Evolutionary conservation across 495 filamentous ascomycete species (phyloP).

Genomic region (Aspergillus nanangensis): DNA sequence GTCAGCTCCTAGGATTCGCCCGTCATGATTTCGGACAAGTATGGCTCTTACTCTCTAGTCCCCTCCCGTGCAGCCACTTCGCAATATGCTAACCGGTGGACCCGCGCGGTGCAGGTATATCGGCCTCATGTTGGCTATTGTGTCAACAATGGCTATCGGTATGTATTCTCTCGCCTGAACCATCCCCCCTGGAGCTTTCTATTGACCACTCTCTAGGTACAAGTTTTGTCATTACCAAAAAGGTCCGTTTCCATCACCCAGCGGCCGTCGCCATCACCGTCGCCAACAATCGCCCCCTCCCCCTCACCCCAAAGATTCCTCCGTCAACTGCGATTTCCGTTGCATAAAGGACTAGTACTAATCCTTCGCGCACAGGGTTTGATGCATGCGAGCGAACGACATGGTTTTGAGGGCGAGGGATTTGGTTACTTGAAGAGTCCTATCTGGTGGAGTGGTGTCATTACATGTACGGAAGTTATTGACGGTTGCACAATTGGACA

Average conservation of each 20-base stretch:
- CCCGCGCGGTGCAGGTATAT: slow-evolving; percentile 65
- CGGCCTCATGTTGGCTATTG: slow-evolving; percentile 82
- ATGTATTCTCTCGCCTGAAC: slow-evolving; percentile 28
- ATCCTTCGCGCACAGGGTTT: slow-evolving; percentile 59
- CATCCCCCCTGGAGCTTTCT: slow-evolving; percentile 1
- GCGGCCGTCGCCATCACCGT: too few relatives aligned
- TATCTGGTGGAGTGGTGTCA: slow-evolving; percentile 91
- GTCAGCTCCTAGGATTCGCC: slow-evolving; percentile 36
- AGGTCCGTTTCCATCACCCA: slow-evolving; percentile 48
- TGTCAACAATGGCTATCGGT: slow-evolving; percentile 92
- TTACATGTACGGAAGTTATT: slow-evolving; percentile 60
- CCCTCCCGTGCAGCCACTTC: slow-evolving; percentile 6
- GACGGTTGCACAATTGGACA: not conserved
- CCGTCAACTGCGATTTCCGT: not conserved
- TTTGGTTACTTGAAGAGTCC: slow-evolving; percentile 90
- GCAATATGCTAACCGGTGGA: slow-evolving; percentile 28
- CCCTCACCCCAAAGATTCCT: slow-evolving; percentile 1
- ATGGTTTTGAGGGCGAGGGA: slow-evolving; percentile 96
- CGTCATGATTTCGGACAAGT: slow-evolving; percentile 86
- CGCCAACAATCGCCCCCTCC: slow-evolving; percentile 8
- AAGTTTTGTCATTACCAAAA: slow-evolving; percentile 93
- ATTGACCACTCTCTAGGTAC: slow-evolving; percentile 52
- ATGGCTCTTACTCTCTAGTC: slow-evolving; percentile 26
- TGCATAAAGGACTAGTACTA: slow-evolving; percentile 7
- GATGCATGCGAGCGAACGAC: slow-evolving; percentile 79